Base-by-base conservation (phyloP, 306 rosid genomes). In the Senna siamea region DNA sequence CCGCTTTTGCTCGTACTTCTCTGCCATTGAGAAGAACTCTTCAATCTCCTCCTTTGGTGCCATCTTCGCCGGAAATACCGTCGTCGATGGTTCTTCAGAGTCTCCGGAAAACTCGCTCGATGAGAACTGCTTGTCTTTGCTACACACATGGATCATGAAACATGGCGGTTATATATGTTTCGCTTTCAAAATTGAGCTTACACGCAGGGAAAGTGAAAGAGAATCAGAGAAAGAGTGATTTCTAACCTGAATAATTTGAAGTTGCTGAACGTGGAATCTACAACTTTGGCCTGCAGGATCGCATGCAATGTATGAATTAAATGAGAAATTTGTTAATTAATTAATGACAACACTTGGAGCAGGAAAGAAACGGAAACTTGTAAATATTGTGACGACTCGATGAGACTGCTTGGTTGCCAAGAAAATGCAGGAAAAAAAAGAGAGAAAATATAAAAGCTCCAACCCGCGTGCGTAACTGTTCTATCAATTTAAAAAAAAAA, bases 11-110 rank as follows among this genome's bases (percentile, higher is more conserved):
- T 89, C 91, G 82, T 83, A 51, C 79, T 84, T 87, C 84, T 94
- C 98, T 6, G 92, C 91, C 50, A n/a, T 72, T 50, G 88, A 82
- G 58, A 94, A 89, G 81, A 94, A 91, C 74, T 84, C 97, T 48
- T 91, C 98, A 59, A 89, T 80, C 86, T 94, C 98, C 18, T 56
- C 88, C 44, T 68, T 41, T 22, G 95, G 85, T 13, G 90, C 82
- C n/a, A 66, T 34, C 76, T 78, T 81, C 10, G 15, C 61, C 26
- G 57, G 63, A 10, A 76, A 66, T 37, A 8, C 40, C 43, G 65
- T 64, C 72, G 51, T 64, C 72, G 51, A 71, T 41, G 13, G 64
- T 48, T 72, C 87, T n/a, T 83, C 84, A 0, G 90, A 82, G 60
- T 87, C 87, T 73, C 79, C 83, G 44, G 69, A 73, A 69, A 79